Percentiles rank a stretch among this genome's conserved stretches.
phyloP scores from a whole-genome alignment of 345 rosid species.

The Euphorbia pulcherrima region DNA sequence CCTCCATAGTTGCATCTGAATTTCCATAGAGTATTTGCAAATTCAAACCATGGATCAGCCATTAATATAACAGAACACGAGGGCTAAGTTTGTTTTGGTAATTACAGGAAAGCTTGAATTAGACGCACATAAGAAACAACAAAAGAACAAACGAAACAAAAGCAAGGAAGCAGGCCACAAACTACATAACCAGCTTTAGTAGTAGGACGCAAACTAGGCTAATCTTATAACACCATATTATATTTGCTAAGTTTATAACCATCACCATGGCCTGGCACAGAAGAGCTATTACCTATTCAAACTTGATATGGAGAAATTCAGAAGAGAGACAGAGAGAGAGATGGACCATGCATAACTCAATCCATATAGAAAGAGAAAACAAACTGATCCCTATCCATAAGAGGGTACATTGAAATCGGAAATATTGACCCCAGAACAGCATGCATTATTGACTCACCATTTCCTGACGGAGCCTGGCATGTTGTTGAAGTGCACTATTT shows the following conservation, averaged over 20 bases:
- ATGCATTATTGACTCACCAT: constrained; percentile 44
- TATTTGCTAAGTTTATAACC: not conserved
- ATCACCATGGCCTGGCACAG: not conserved
- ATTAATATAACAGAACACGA: not conserved
- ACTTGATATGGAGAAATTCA: not conserved
- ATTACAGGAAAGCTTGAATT: no score
- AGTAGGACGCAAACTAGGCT: no score
- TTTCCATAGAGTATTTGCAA: not conserved
- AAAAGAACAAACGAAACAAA: no score
- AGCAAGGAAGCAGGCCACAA: no score
- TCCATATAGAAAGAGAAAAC: not conserved
- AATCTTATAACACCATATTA: no score
- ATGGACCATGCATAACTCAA: not conserved
- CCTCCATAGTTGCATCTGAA: not conserved
- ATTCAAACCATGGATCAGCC: not conserved
- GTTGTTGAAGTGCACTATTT: constrained; percentile 51
- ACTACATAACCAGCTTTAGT: no score
- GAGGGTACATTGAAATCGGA: constrained; percentile 10
- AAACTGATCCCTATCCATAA: not conserved
- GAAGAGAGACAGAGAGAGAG: not conserved
- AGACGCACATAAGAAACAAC: no score
- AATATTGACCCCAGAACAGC: not conserved
- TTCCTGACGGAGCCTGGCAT: constrained; percentile 55
- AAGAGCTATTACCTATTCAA: not conserved
- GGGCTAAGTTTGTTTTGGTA: no score